These are phyloP conservation scores for Lumnitzera racemosa DNA, from an alignment of 345 rosid genomes.

Conservation along the genomic window DNA sequence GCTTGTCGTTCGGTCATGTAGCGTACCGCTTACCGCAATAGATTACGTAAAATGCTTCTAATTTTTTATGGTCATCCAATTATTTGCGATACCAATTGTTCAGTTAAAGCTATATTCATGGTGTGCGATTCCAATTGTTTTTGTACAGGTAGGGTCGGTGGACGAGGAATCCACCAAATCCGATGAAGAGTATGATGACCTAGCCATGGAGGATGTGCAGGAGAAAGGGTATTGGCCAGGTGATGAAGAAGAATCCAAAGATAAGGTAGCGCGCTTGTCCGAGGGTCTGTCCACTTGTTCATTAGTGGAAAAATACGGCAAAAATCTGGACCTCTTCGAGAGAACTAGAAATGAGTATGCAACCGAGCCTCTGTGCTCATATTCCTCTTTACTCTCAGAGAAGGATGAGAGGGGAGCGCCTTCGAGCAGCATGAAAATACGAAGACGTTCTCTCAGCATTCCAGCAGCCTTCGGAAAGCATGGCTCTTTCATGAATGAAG, in stretches of 20 bases:
- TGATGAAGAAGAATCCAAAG: constrained; percentile 40
- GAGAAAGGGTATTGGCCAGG: constrained; percentile 64
- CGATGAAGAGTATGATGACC: constrained; percentile 96
- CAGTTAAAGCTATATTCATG: neutral
- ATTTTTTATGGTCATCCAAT: too few relatives aligned
- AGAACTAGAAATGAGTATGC: constrained; percentile 36
- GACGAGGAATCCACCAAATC: constrained; percentile 93
- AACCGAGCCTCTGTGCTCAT: constrained; percentile 42
- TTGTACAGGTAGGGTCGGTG: constrained; percentile 80
- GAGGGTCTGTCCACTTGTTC: constrained; percentile 3
- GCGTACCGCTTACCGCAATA: too few relatives aligned
- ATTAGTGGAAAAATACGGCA: constrained; percentile 42
- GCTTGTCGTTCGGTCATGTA: too few relatives aligned
- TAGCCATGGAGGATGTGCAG: constrained; percentile 69
- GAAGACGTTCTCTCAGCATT: constrained; percentile 80
- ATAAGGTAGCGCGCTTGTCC: constrained; percentile 15
- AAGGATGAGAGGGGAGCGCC: constrained; percentile 27
- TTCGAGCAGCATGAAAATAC: constrained; percentile 32
- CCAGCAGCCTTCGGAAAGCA: constrained; percentile 59
- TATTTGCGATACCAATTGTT: too few relatives aligned
- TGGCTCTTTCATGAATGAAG: constrained; percentile 35
- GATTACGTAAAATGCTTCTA: too few relatives aligned
- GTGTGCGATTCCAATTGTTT: neutral
- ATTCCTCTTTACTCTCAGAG: constrained; percentile 28
- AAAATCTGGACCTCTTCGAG: constrained; percentile 52